Conservation (phyloP, 202 grass and related monocot genomes). For the Carex arenaria region DNA sequence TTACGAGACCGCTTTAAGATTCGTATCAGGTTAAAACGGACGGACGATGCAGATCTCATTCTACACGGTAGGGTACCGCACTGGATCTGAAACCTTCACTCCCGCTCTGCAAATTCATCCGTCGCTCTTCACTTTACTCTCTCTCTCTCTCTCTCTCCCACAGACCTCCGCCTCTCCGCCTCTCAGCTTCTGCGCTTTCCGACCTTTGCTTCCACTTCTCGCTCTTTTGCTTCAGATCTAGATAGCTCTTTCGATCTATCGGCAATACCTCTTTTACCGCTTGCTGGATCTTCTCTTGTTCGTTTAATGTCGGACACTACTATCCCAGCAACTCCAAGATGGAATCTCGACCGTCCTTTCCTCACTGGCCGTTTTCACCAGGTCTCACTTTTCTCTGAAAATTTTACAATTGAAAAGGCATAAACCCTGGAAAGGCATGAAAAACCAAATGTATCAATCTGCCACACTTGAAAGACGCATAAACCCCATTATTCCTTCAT, state of each 20-base stretch:
- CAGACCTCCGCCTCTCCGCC: not conserved
- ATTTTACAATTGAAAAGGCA: not conserved
- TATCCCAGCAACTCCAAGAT: conserved; percentile 60
- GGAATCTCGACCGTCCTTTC: conserved; percentile 85
- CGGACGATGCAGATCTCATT: no score
- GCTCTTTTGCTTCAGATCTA: not conserved
- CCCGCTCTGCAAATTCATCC: not conserved
- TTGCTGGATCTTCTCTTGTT: not conserved
- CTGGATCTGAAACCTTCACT: no score
- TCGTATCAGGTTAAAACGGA: no score
- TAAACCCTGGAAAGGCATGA: not conserved
- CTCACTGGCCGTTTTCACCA: conserved; percentile 91
- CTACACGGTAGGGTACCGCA: no score
- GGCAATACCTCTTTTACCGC: not conserved
- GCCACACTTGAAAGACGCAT: not conserved
- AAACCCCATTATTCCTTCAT: not conserved
- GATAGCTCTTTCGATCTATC: not conserved
- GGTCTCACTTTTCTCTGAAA: conserved; percentile 29
- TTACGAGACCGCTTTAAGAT: no score
- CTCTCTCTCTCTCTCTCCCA: not conserved
- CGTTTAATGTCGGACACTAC: conserved; percentile 33
- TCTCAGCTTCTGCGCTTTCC: not conserved
- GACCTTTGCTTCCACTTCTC: not conserved
- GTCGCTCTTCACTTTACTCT: no score
- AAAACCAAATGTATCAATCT: not conserved